Percentiles rank a stretch among this genome's conserved stretches.
Conservation (phyloP, 1,284 basidiomycete species). For the Macrocystidia cucumis region DNA sequence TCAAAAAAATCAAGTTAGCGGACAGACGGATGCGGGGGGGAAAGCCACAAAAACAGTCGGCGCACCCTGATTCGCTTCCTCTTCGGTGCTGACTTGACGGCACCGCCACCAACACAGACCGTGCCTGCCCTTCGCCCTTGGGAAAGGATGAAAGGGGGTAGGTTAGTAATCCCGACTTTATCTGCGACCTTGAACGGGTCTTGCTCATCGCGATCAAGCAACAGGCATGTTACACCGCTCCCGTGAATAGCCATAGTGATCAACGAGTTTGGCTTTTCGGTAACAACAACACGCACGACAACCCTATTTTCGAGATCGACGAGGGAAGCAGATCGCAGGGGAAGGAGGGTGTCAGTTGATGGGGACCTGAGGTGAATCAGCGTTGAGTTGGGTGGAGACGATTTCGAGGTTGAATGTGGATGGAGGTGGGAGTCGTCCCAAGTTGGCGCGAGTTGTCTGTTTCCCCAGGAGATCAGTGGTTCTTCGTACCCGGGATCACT, state of each 20-base stretch:
- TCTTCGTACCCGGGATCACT: constrained; percentile 3
- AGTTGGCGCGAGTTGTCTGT: constrained; percentile 10
- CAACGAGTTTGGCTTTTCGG: constrained; percentile 11
- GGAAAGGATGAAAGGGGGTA: neutral
- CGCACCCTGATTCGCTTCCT: no score
- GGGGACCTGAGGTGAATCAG: no score
- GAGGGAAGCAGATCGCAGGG: constrained; percentile 10
- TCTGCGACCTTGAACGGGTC: no score
- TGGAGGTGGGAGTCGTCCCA: constrained; percentile 7
- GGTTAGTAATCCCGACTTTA: neutral
- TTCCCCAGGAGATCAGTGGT: constrained; percentile 10
- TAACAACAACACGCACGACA: constrained; percentile 7
- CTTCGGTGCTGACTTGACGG: no score
- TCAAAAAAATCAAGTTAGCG: no score
- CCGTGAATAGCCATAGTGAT: constrained; percentile 14
- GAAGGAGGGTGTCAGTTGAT: no score
- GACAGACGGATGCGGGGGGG: no score
- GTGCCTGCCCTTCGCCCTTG: neutral
- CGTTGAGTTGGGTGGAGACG: no score
- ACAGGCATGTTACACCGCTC: constrained; percentile 15
- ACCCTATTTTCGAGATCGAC: constrained; percentile 12
- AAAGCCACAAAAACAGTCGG: no score
- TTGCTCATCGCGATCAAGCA: constrained; percentile 13
- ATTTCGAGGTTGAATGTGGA: no score
- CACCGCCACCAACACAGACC: neutral